Evolutionary conservation across 208 protist genomes (phyloP), one percentile per base, ranked within the genome.

Genomic region (Trichomonas tenax): DNA sequence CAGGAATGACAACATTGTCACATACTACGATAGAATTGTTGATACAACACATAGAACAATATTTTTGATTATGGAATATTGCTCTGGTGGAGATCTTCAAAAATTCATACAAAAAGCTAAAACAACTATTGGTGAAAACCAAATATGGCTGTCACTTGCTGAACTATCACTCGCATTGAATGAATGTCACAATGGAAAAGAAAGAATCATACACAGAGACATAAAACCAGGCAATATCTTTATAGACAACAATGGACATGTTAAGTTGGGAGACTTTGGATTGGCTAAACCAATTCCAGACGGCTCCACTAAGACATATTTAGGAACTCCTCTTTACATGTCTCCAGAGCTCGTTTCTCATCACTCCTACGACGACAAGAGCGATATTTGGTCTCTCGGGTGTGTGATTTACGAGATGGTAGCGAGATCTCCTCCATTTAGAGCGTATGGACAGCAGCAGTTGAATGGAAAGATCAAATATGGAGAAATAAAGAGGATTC

Each of bases 211-310:
- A 34, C 82, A n/a, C n/a, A n/a, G n/a, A n/a, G n/a, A n/a, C n/a
- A n/a, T n/a, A n/a, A n/a, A n/a, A n/a, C n/a, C n/a, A 38, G 96
- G 96, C 2, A 98, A 98, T 51, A 97, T 98, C 23, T 97, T 97
- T 38, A 31, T 98, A 0, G 89, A 84, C 41, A 31, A 34, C 6
- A 46, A 63, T 44, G 90, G 84, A 23, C 72, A 82, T 31, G 45
- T 97, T 40, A 98, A 98, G 81, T 44, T 98, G 14, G 97, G 97
- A 10, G 97, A 98, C 82, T 97, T 98, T 36, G 97, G 97, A 10
- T 96, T 98, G 17, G 97, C 90, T 21, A 86, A 96, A 46, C 31
- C 88, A 4, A 63, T 98, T 23, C 63, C 97, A n/a, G 48, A 31
- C 21, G 45, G 26, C 10, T 82, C 81, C 15, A 96, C 97, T 21